Evolutionary conservation across 805 yeast species (phyloP), one percentile per base, ranked within the genome.

Genomic region (Pichia manshurica): DNA sequence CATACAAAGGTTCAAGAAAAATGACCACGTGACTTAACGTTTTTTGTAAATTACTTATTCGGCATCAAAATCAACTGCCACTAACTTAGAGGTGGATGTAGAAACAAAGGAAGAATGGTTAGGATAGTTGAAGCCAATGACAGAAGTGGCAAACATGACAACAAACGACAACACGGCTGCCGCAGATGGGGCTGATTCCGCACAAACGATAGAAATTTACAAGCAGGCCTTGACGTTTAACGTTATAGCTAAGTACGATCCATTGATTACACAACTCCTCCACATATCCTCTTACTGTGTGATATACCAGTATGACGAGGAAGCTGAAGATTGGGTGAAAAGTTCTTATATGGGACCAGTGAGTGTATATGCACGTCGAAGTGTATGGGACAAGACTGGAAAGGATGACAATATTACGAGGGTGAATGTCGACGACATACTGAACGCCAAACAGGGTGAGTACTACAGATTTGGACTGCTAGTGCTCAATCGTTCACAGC

Each of bases 221-320:
- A 73, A 81, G 44, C 79, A 78, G 52, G 84, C 90, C 0, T 66
- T 85, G 41, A 83, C 85, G 42, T 84, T 77, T 66, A 85, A 84
- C 60, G 90, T 85, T 45, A 82, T 85, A 28, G 82, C 84, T 21
- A 73, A 89, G 51, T 85, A 85, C 58, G 95, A 85, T 55, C 85
- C 90, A 0, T 72, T 73, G 53, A 78, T 84, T 42, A 79, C 82
- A 48, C 87, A 82, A 59, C 69, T 85, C 28, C 65, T 84, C 37
- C 82, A 78, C 57, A 76, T 81, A 45, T 77, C 90, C 2, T 79
- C 90, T 15, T 87, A 84, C 61, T 80, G 85, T 47, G 86, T 84
- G 29, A 71, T 84, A 16, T 85, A 84, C 63, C 77, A 79, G 58
- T 84, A 77, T 67, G 77, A 77, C 53, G 65, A 66, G 28, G 80